Conservation (phyloP, 1,139 yeast species). For the Scheffersomyces segobiensis region DNA sequence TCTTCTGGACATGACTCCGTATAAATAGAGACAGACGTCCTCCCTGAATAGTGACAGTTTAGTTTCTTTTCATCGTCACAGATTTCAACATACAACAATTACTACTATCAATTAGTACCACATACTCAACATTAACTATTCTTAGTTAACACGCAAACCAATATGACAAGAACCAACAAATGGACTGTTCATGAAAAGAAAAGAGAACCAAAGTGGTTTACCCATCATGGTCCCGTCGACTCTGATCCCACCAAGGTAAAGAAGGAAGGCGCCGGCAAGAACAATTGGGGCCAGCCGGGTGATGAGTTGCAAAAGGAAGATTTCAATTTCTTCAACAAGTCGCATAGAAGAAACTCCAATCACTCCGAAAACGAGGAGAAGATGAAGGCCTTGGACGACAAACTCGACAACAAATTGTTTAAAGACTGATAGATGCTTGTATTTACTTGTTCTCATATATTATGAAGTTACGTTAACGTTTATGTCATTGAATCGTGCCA, state of each 20-base stretch:
- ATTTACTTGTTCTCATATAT: not conserved
- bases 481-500: not conserved
- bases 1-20: not conserved
- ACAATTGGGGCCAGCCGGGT: slow-evolving; percentile 73
- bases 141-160: not conserved
- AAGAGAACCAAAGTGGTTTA: slow-evolving; percentile 69
- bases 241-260: slow-evolving; percentile 74
- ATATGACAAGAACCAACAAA: slow-evolving; percentile 84
- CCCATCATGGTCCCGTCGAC: slow-evolving; percentile 67
- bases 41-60: not conserved
- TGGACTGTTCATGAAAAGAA: slow-evolving; percentile 67
- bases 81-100: not conserved
- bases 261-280: slow-evolving; percentile 84
- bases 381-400: slow-evolving; percentile 23
- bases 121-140: not conserved
- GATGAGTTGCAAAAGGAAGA: slow-evolving; percentile 50
- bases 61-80: not conserved
- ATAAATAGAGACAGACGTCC: slow-evolving; percentile 8
- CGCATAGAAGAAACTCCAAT: slow-evolving; percentile 43
- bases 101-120: not conserved
- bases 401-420: slow-evolving; percentile 21
- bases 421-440: slow-evolving; percentile 1
- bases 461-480: not conserved
- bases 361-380: slow-evolving; percentile 32
- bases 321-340: slow-evolving; percentile 24